These are phyloP conservation scores for Crithidia bombi DNA, from an alignment of 208 protist species.

Conservation along the genomic window DNA sequence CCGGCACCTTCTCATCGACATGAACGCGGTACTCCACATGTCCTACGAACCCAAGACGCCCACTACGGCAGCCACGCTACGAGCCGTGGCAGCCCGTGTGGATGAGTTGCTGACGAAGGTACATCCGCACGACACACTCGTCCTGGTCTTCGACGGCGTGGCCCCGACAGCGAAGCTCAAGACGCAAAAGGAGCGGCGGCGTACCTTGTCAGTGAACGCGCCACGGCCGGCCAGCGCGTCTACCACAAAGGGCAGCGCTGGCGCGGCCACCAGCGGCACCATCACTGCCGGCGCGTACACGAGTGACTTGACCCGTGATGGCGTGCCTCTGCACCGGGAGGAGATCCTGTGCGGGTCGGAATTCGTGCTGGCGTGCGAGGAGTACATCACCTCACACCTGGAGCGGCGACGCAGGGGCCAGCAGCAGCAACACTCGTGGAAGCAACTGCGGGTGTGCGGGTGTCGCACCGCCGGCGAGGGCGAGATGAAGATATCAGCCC, in stretches of 20 bases:
- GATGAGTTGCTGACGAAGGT: constrained; percentile 43
- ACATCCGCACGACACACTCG: constrained; percentile 48
- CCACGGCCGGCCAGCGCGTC: constrained; percentile 5
- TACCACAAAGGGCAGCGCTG: background rate
- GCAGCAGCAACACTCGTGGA: constrained; percentile 22
- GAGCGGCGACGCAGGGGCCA: constrained; percentile 3
- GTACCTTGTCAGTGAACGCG: constrained; percentile 18
- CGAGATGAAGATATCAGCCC: constrained; percentile 80
- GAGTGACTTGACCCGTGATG: constrained; percentile 45
- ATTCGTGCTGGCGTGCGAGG: constrained; percentile 81
- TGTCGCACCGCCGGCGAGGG: constrained; percentile 75
- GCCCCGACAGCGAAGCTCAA: constrained; percentile 73
- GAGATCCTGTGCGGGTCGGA: constrained; percentile 76
- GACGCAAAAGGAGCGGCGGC: constrained; percentile 71
- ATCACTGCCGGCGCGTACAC: constrained; percentile 36
- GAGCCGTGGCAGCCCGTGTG: constrained; percentile 39
- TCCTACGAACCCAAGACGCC: constrained; percentile 35
- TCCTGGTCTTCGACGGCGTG: constrained; percentile 80
- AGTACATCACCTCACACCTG: constrained; percentile 28
- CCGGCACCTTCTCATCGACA: constrained; percentile 81
- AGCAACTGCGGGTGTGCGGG: constrained; percentile 35
- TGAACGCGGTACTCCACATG: constrained; percentile 82
- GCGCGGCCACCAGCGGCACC: constrained; percentile 5
- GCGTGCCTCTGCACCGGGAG: constrained; percentile 50
- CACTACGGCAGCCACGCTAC: constrained; percentile 45